Conservation (phyloP, 1,284 basidiomycete genomes). For the Boletus albobrunnescens region DNA sequence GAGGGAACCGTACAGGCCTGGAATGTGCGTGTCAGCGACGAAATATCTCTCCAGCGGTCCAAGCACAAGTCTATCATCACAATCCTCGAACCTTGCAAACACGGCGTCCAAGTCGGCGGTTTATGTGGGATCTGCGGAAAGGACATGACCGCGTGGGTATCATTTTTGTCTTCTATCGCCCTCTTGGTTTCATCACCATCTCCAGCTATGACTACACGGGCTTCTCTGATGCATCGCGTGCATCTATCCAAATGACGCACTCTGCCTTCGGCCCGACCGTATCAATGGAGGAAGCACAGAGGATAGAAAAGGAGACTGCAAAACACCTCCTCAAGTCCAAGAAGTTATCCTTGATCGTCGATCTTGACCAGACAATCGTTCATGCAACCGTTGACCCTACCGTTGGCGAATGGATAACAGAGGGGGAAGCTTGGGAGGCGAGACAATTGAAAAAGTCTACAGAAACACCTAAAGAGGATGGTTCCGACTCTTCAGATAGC, state of each 20-base stretch:
- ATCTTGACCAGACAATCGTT: slow-evolving; percentile 97
- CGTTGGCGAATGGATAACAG: slow-evolving; percentile 93
- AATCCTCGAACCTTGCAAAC: slow-evolving; percentile 85
- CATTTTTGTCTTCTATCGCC: slow-evolving; percentile 7
- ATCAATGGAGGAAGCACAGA: slow-evolving; percentile 81
- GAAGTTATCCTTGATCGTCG: slow-evolving; percentile 93
- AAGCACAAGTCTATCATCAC: slow-evolving; percentile 57
- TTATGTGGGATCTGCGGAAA: slow-evolving; percentile 92
- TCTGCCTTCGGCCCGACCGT: slow-evolving; percentile 75
- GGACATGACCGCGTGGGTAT: slow-evolving; percentile 82
- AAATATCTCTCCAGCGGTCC: slow-evolving; percentile 53
- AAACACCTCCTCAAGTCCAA: slow-evolving; percentile 70
- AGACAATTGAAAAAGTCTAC: slow-evolving; percentile 39
- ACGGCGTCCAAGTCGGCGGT: slow-evolving; percentile 89
- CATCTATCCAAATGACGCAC: slow-evolving; percentile 84
- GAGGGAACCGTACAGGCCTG: slow-evolving; percentile 70
- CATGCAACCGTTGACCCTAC: slow-evolving; percentile 99
- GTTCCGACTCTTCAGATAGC: slow-evolving; percentile 39
- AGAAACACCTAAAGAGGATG: slow-evolving; percentile 24
- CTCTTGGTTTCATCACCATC: slow-evolving; percentile 10
- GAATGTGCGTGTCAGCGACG: slow-evolving; percentile 58
- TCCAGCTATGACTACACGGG: slow-evolving; percentile 81
- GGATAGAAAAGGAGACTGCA: slow-evolving; percentile 81
- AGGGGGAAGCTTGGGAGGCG: slow-evolving; percentile 73
- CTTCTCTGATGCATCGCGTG: slow-evolving; percentile 74